phyloP scores from a whole-genome alignment of 2,329 filamentous ascomycete species.

The Aspergillus pseudoterreus region DNA sequence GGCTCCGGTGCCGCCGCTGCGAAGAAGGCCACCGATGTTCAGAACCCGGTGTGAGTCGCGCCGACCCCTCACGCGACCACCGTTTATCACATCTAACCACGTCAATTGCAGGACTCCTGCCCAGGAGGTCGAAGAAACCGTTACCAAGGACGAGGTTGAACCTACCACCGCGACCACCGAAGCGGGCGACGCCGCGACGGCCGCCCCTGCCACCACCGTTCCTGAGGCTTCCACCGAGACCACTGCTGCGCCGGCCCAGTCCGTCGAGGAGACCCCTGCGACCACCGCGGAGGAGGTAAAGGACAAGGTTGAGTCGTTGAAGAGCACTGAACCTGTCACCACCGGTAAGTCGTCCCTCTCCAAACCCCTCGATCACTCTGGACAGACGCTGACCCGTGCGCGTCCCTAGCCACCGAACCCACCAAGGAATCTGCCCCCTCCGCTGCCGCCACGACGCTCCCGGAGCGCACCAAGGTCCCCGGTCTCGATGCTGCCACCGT shows the following conservation, averaged over 20 bases:
- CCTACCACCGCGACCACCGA: slow-evolving; percentile 15
- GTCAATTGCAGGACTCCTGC: slow-evolving; percentile 15
- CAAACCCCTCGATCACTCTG: not conserved
- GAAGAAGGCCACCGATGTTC: slow-evolving; percentile 26
- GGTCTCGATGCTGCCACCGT: slow-evolving; percentile 9
- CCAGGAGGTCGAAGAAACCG: slow-evolving; percentile 20
- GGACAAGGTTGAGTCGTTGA: slow-evolving; percentile 1
- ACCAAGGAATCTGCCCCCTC: slow-evolving; percentile 7
- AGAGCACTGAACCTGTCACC: not conserved
- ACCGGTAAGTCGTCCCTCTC: not conserved
- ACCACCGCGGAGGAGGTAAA: slow-evolving; percentile 8
- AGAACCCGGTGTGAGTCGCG: slow-evolving; percentile 31
- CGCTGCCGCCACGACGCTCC: slow-evolving; percentile 12
- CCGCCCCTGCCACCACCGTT: slow-evolving; percentile 9
- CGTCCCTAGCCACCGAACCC: not conserved
- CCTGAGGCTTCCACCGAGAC: slow-evolving; percentile 8
- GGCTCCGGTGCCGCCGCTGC: slow-evolving; percentile 19
- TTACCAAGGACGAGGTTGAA: slow-evolving; percentile 18
- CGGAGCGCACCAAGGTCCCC: slow-evolving; percentile 17
- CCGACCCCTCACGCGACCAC: not conserved
- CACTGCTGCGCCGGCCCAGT: not conserved
- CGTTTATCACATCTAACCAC: not conserved
- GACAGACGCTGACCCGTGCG: not conserved
- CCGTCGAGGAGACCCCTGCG: slow-evolving; percentile 2
- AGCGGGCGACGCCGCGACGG: slow-evolving; percentile 6